Base-by-base conservation (phyloP, 2,329 filamentous ascomycete genomes). In the Immersiporthe knoxdaviesiana region DNA sequence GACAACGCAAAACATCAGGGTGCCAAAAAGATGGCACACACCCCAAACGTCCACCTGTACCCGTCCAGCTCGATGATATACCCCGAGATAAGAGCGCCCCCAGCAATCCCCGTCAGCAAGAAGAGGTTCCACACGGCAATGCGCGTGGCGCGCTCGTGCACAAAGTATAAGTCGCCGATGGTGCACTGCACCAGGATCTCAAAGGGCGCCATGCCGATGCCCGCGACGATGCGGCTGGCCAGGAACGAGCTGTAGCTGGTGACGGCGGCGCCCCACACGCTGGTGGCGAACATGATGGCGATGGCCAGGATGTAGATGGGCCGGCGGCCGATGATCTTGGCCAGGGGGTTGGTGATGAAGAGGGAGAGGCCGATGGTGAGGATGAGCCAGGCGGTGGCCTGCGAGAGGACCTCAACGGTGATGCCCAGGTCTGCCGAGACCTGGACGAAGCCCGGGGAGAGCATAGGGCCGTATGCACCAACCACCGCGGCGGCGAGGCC, bases 161-260 rank as follows among this genome's bases (percentile, higher is more conserved):
- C 80, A 68, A 81, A 84, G 72, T 82, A 84, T 37, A 84, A 73
- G 64, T 84, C 82, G 7, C 80, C 81, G 61, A 83, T 81, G 0
- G 83, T 86, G 73, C 82, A 84, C 74, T 85, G 84, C 5, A 87
- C 83, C 7, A 87, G 75, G 2, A 84, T 80, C 72, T 87, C 85
- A 68, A 82, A 83, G 0, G 84, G 81, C 0, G 84, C 83, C 81
- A 85, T 85, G 5, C 83, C 83, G 6, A 86, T 74, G 4, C 81
- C 84, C 6, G 79, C 79, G 30, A 85, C 76, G 44, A 85, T 78
- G 16, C 84, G 78, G 64, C 81, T 82, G 4, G 77, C 84, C 0
- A 85, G 74, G 71, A 86, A 84, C 12, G 79, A 82, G 37, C 72
- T 72, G 71, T 85, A 85, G 67, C 77, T 77, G 35, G 79, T 78